Percentiles rank a stretch among this genome's conserved stretches.
Conservation (phyloP, 139 green algal genomes). For the Closterium sp. region DNA sequence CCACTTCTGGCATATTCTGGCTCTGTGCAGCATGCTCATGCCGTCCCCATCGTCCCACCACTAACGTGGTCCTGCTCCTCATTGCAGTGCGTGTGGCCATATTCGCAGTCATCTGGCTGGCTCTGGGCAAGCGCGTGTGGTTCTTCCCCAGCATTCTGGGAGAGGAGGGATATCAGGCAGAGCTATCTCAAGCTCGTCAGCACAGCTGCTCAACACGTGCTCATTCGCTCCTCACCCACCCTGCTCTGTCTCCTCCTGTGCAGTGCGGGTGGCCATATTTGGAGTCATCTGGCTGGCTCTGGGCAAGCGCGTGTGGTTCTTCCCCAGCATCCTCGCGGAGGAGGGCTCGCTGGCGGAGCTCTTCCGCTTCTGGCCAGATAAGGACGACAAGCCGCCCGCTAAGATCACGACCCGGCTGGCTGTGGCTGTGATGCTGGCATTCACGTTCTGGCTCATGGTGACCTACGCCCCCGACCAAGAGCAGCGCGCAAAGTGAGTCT, state of each 20-base stretch:
- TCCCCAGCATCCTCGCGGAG: conserved; percentile 57
- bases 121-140: conserved; percentile 54
- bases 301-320: conserved; percentile 55
- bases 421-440: background rate
- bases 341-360: conserved; percentile 48
- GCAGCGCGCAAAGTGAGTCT: conserved; percentile 3
- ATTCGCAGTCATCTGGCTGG: conserved; percentile 52
- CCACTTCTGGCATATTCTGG: too few relatives aligned
- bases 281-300: conserved; percentile 52
- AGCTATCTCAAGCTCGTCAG: too few relatives aligned
- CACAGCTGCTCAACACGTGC: background rate
- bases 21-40: too few relatives aligned
- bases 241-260: background rate
- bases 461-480: conserved; percentile 41
- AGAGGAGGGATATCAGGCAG: conserved; percentile 40
- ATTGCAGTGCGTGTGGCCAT: conserved; percentile 40
- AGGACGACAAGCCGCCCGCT: conserved; percentile 44
- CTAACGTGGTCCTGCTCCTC: background rate
- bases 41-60: too few relatives aligned
- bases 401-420: conserved; percentile 34
- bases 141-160: conserved; percentile 56
- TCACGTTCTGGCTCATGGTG: conserved; percentile 31
- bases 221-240: background rate
- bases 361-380: conserved; percentile 50
- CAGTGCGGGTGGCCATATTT: conserved; percentile 51